phyloP scores from a whole-genome alignment of 345 rosid species.

The Cardamine occulta region DNA sequence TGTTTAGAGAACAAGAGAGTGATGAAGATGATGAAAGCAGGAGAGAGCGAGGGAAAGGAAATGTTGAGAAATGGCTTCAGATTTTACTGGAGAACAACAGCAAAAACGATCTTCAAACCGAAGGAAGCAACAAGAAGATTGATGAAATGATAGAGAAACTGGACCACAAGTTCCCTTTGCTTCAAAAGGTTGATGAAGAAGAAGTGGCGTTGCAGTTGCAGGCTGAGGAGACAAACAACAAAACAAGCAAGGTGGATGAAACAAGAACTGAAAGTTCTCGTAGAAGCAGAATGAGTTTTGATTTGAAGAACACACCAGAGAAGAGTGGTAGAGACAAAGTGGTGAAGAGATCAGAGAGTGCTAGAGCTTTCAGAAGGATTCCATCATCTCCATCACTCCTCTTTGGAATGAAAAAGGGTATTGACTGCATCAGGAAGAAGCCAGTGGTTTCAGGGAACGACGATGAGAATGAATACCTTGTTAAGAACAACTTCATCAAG shows the following conservation, averaged over 20 bases:
- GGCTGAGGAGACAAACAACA: conserved; percentile 29
- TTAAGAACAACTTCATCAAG: conserved; percentile 67
- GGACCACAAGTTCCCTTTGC: conserved; percentile 59
- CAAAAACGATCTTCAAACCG: conserved; percentile 45
- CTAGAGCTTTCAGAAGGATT: conserved; percentile 72
- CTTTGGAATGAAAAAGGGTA: conserved; percentile 77
- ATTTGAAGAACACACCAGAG: too few species aligned
- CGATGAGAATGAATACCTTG: conserved; percentile 54
- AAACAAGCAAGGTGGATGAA: background rate
- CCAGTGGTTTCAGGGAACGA: conserved; percentile 63
- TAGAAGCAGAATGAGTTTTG: too few species aligned
- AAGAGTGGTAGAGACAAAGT: conserved; percentile 29
- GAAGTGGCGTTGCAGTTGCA: conserved; percentile 19
- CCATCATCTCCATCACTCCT: conserved; percentile 93
- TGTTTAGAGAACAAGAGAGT: conserved; percentile 47
- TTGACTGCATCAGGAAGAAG: conserved; percentile 84
- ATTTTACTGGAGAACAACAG: conserved; percentile 62
- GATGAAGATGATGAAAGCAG: conserved; percentile 84
- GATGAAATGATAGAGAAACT: conserved; percentile 64
- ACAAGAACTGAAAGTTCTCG: too few species aligned
- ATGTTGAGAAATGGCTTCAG: conserved; percentile 92
- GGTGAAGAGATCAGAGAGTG: conserved; percentile 76
- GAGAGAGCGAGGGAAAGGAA: conserved; percentile 82
- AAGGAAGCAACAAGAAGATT: conserved; percentile 38
- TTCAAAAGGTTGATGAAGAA: conserved; percentile 41